These are phyloP conservation scores for Cyanidium caldarium DNA, from an alignment of 23 red algal species.

Conservation along the genomic window DNA sequence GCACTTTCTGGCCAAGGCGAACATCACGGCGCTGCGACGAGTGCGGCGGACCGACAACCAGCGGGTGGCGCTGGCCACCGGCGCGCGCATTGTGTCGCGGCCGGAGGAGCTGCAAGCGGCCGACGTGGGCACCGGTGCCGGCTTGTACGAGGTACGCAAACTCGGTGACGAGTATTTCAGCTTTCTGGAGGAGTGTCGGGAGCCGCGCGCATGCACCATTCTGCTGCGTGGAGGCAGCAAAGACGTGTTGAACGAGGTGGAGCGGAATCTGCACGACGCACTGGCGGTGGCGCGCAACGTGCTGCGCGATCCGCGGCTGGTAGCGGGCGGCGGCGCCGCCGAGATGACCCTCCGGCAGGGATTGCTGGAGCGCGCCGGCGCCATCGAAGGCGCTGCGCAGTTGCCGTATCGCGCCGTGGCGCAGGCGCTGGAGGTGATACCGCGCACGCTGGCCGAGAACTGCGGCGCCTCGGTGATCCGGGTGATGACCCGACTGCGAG, in stretches of 20 bases:
- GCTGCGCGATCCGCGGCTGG: conserved; percentile 51
- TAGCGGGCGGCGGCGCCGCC: conserved; percentile 81
- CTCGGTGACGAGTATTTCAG: conserved; percentile 97
- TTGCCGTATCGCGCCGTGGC: conserved; percentile 75
- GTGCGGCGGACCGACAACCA: conserved; percentile 85
- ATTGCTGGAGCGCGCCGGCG: conserved; percentile 53
- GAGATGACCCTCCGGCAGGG: conserved; percentile 77
- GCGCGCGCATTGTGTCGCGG: conserved; percentile 77
- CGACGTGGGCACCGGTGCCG: conserved; percentile 80
- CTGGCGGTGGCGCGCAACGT: conserved; percentile 72
- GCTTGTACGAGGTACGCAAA: conserved; percentile 81
- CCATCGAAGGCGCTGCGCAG: conserved; percentile 60
- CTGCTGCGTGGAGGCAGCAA: conserved; percentile 80
- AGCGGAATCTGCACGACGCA: conserved; percentile 91
- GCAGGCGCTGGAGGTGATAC: conserved; percentile 92
- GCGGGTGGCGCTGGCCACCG: conserved; percentile 52
- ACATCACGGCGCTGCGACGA: conserved; percentile 57
- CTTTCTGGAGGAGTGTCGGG: conserved; percentile 68
- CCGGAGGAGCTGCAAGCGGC: conserved; percentile 50
- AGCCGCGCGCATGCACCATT: conserved; percentile 78
- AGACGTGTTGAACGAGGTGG: conserved; percentile 93
- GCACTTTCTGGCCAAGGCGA: conserved; percentile 50
- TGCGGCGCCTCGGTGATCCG: conserved; percentile 88
- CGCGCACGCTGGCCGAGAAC: conserved; percentile 87
- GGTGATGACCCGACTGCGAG: conserved; percentile 69